Conservation (phyloP, 2,329 filamentous ascomycete genomes). For the Fusarium tuaranense region DNA sequence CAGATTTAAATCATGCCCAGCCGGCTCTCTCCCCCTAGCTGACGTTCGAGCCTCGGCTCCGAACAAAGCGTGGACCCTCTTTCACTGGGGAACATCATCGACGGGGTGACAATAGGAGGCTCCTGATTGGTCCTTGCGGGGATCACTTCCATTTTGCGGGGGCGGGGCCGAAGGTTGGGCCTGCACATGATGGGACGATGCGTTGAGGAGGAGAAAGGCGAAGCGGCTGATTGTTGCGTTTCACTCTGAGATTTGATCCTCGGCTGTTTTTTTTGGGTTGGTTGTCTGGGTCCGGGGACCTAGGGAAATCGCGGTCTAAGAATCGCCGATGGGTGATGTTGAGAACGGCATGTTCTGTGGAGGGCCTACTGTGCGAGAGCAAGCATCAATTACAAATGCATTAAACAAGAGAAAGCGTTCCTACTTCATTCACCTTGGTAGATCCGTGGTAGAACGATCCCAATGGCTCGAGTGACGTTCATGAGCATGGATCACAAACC, state of each 20-base stretch:
- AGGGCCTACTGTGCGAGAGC: not conserved
- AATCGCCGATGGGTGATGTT: not conserved
- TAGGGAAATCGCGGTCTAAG: not conserved
- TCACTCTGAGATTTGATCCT: slow-evolving; percentile 37
- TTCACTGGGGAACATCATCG: not conserved
- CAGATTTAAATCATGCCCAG: slow-evolving; percentile 14
- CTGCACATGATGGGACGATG: slow-evolving; percentile 28
- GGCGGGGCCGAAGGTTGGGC: slow-evolving; percentile 30
- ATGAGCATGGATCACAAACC: not conserved
- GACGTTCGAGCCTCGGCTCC: slow-evolving; percentile 37
- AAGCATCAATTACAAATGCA: not conserved
- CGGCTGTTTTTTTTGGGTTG: slow-evolving; percentile 2
- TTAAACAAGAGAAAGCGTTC: not conserved
- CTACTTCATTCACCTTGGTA: not conserved
- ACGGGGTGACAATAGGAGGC: slow-evolving; percentile 26
- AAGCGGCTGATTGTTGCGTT: not conserved
- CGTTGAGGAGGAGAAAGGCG: not conserved
- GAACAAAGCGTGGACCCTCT: slow-evolving; percentile 32
- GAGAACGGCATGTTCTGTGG: not conserved
- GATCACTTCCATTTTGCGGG: slow-evolving; percentile 35
- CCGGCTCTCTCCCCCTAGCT: not conserved
- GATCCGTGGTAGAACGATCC: no score
- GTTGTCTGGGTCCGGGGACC: not conserved
- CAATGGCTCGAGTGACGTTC: no score
- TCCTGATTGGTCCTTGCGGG: slow-evolving; percentile 27